phyloP scores from a whole-genome alignment of 768 basidiomycete species.

The Kwoniella heveanensis region DNA sequence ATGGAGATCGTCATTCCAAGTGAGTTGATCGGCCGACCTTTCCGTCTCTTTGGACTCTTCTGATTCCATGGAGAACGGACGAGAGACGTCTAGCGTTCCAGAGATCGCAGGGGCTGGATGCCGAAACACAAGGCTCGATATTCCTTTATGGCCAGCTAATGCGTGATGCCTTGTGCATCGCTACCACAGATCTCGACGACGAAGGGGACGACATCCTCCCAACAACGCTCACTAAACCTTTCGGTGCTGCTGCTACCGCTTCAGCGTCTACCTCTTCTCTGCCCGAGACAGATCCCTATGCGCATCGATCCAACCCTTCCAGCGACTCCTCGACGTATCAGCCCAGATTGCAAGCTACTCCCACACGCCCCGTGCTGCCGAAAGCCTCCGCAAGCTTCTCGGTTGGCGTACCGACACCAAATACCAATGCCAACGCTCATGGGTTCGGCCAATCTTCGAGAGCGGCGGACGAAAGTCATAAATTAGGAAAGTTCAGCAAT shows the following conservation, averaged over 20 bases:
- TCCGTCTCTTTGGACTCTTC: too few relatives aligned
- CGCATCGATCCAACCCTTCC: conserved; percentile 30
- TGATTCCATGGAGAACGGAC: too few relatives aligned
- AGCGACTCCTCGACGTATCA: conserved; percentile 15
- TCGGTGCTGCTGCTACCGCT: conserved; percentile 9
- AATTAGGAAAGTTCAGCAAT: conserved; percentile 45
- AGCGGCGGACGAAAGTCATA: conserved; percentile 18
- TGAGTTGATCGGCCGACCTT: conserved; percentile 8
- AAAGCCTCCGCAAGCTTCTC: conserved; percentile 38
- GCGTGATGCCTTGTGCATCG: not conserved
- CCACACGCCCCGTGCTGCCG: conserved; percentile 29
- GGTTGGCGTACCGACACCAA: conserved; percentile 22
- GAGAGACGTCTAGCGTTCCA: too few relatives aligned
- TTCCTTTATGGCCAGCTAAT: too few relatives aligned
- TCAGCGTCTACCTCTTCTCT: conserved; percentile 27
- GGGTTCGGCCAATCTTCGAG: not conserved
- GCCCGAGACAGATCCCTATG: conserved; percentile 22
- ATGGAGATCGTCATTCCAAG: conserved; percentile 25
- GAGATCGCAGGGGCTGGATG: too few relatives aligned
- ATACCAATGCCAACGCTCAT: conserved; percentile 5
- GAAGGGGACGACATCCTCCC: conserved; percentile 20
- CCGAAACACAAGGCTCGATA: too few relatives aligned
- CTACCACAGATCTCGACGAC: conserved; percentile 17
- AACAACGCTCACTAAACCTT: conserved; percentile 3
- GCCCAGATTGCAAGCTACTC: conserved; percentile 23